Base-by-base conservation (phyloP, 2,329 filamentous ascomycete genomes). In the Ophiostoma australiae region DNA sequence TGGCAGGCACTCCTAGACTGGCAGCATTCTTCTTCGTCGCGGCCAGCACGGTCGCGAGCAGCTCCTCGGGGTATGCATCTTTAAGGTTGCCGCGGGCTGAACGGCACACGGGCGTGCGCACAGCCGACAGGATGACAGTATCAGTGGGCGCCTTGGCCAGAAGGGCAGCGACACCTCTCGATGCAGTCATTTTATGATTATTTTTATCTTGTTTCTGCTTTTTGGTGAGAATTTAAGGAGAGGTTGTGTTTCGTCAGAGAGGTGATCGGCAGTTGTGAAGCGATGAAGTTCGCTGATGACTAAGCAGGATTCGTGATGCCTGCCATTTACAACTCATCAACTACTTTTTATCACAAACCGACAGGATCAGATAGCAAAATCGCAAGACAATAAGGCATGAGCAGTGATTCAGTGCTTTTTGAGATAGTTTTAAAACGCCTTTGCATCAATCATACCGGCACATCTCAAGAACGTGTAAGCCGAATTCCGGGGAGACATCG, bases 31-130 rank as follows among this genome's bases (percentile, higher is more conserved):
- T 85, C 69, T 93, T 84, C 0, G 91, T 94, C 0, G 91, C 91
- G 72, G 78, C 79, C n/a, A 88, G 81, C 31, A 87, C 91, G 61
- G 84, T 81, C 31, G 89, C 86, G 70, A 97, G 90, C 70, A 97
- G 86, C 80, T 97, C 92, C 80, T 97, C 94, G 20, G 95, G 93
- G 81, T 94, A 94, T 68, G 94, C 90, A 79, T 97, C 91, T 80
- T 92, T 92, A 77, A 97, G 88, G 23, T 87, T 86, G 77, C 94
- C 94, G 77, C 92, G 92, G 83, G 93, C 90, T 58, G 93, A 88
- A 74, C 92, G 89, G 72, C 91, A 94, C 74, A 97, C 86, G 58
- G 94, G 91, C 8, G 94, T 97, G 75, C 94, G 92, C 58, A 97
- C 86, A n/a, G 93, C 89, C 27, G 93, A 96, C 76, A 97, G 89